Evolutionary conservation across 495 filamentous ascomycete genomes (phyloP), one percentile per base, ranked within the genome.

Genomic region (Penicillium paradoxum): DNA sequence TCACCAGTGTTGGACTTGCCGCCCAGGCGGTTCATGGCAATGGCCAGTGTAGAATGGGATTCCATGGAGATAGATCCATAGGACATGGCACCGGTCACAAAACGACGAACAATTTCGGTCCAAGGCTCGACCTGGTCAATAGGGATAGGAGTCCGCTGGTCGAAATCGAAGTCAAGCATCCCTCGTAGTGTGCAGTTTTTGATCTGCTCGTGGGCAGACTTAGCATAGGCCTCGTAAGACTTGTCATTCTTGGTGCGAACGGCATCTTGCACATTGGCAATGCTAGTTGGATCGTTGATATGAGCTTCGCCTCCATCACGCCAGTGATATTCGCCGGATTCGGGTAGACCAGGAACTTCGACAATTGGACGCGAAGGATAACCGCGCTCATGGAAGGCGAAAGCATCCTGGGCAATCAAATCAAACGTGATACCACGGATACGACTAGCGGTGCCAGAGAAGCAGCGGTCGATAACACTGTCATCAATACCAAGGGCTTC

Each of bases 31-130:
- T 99, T 99, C 95, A 99, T 97, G 39, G 93, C 93, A 48, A 99
- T 85, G 57, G 93, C 93, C 25, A 99, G 75, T 4, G 93, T 97
- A 18, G 93, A 99, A 77, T 99, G 93, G 41, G 93, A 91, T 67
- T 99, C 95, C 91, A 97, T 96, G 27, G 95, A 97, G 61, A 99
- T 99, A 22, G 93, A 99, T 39, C 93, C 93, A 65, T 99, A 99
- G 15, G 93, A 99, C 93, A 99, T 99, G 56, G 93, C 93, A 61
- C 93, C 93, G n/a, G 93, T 99, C 62, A 91, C 92, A 71, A 97
- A 97, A 46, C 93, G 87, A 38, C 93, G 90, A 25, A 97, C 95
- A 57, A 99, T 97, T 62, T 97, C 92, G 8, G 93, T 97, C 93
- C 93, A 99, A 6, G 95, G 90, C 69, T 99, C 93, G 44, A 99